phyloP scores from a whole-genome alignment of 768 basidiomycete species.

The Termitomyces sp. region DNA sequence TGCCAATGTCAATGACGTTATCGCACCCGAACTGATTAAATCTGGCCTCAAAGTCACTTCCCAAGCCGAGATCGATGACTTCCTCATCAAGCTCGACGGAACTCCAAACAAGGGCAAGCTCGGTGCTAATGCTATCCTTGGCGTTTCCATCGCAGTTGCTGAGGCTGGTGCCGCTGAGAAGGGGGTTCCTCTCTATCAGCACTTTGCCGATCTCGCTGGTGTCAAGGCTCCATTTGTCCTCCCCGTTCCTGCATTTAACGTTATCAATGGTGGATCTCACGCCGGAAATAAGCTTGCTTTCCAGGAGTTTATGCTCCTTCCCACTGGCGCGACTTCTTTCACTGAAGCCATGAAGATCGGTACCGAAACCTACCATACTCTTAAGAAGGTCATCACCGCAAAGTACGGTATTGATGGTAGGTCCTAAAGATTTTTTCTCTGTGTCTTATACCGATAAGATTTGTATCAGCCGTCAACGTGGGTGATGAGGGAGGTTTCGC shows the following conservation, averaged over 20 bases:
- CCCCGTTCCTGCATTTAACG: conserved; percentile 94
- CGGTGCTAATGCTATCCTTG: conserved; percentile 98
- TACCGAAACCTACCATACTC: conserved; percentile 94
- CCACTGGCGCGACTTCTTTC: conserved; percentile 88
- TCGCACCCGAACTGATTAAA: conserved; percentile 86
- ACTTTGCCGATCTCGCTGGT: conserved; percentile 94
- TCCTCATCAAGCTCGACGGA: conserved; percentile 97
- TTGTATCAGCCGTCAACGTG: conserved; percentile 82
- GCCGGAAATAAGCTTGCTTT: conserved; percentile 99
- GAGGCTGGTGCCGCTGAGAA: conserved; percentile 95
- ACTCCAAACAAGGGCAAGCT: conserved; percentile 99
- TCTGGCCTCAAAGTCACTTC: conserved; percentile 77
- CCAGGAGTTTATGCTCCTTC: conserved; percentile 99
- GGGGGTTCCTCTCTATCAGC: conserved; percentile 91
- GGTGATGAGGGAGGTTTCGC: conserved; percentile 99
- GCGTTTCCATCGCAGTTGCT: conserved; percentile 93
- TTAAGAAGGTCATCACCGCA: conserved; percentile 98
- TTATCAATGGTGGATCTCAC: conserved; percentile 99
- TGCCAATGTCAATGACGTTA: conserved; percentile 85
- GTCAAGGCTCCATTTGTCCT: conserved; percentile 92
- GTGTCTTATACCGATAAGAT: conserved; percentile 8
- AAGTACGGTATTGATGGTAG: conserved; percentile 98
- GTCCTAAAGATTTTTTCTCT: conserved; percentile 11
- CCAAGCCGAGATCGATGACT: conserved; percentile 95
- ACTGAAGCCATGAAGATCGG: conserved; percentile 99